These are phyloP conservation scores for Plantago coronopus DNA, from an alignment of 305 asterid species.

Conservation along the genomic window DNA sequence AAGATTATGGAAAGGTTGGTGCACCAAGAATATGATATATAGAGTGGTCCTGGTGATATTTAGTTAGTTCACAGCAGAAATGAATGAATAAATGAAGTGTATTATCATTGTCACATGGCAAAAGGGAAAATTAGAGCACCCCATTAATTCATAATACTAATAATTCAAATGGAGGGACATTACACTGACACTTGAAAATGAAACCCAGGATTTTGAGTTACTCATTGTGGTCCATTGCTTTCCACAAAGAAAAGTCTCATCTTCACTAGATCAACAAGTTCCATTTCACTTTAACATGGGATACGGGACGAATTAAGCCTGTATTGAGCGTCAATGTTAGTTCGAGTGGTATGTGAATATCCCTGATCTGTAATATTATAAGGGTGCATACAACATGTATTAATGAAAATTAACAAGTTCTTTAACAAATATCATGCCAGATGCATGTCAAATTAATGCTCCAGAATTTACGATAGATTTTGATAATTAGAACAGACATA, in stretches of 20 bases:
- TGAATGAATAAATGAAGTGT: slow-evolving; percentile 6
- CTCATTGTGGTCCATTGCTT: slow-evolving; percentile 34
- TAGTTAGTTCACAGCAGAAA: background rate
- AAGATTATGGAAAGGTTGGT: background rate
- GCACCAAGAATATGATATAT: slow-evolving; percentile 2
- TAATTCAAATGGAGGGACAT: slow-evolving; percentile 27
- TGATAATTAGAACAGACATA: too few species aligned
- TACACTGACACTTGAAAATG: slow-evolving; percentile 23
- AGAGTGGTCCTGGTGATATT: background rate
- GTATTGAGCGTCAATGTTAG: too few species aligned
- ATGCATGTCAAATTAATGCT: too few species aligned
- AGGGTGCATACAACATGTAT: too few species aligned
- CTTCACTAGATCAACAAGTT: slow-evolving; percentile 8
- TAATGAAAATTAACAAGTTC: too few species aligned
- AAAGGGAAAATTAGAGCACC: slow-evolving; percentile 18
- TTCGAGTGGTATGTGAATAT: too few species aligned
- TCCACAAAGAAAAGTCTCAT: slow-evolving; percentile 8
- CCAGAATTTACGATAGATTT: too few species aligned
- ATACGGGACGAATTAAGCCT: too few species aligned
- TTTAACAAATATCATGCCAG: too few species aligned
- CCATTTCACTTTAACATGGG: background rate
- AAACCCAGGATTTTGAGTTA: slow-evolving; percentile 16
- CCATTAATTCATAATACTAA: slow-evolving; percentile 11
- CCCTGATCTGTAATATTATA: too few species aligned
- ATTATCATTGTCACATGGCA: slow-evolving; percentile 24